phyloP scores from a whole-genome alignment of 1,284 basidiomycete species.

The Ceratobasidium sp. region DNA sequence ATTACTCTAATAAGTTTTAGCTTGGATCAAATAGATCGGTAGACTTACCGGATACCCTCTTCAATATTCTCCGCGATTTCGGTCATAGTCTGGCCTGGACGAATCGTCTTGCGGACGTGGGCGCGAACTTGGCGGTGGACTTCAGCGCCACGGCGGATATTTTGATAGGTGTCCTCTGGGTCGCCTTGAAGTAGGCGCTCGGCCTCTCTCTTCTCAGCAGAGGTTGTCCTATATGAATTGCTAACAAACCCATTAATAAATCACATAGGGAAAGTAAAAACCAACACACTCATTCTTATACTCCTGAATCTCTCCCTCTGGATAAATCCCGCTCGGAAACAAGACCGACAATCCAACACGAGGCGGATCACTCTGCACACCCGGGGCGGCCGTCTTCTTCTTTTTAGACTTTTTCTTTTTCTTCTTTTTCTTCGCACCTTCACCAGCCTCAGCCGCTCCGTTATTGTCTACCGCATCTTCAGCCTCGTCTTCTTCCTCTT shows the following conservation, averaged over 20 bases:
- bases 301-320: slow-evolving; percentile 88
- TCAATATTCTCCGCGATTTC: slow-evolving; percentile 97
- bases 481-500: slow-evolving; percentile 54
- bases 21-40: not conserved
- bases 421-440: slow-evolving; percentile 78
- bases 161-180: slow-evolving; percentile 85
- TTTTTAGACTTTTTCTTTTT: slow-evolving; percentile 96
- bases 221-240: slow-evolving; percentile 88
- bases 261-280: not conserved
- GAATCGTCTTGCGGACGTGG: slow-evolving; percentile 85
- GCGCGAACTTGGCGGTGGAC: slow-evolving; percentile 94
- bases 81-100: slow-evolving; percentile 94
- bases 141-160: slow-evolving; percentile 92
- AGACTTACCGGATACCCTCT: slow-evolving; percentile 75
- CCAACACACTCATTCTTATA: slow-evolving; percentile 85
- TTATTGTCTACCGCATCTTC: slow-evolving; percentile 56
- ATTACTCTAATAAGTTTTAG: not conserved
- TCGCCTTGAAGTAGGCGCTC: slow-evolving; percentile 85
- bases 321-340: slow-evolving; percentile 87
- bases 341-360: slow-evolving; percentile 90
- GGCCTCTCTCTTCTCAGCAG: slow-evolving; percentile 88
- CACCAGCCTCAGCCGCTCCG: slow-evolving; percentile 47
- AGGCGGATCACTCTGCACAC: slow-evolving; percentile 90
- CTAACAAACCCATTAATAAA: slow-evolving; percentile 60
- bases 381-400: slow-evolving; percentile 68